These are phyloP conservation scores for Mycena metata DNA, from an alignment of 768 basidiomycete species.

Conservation along the genomic window DNA sequence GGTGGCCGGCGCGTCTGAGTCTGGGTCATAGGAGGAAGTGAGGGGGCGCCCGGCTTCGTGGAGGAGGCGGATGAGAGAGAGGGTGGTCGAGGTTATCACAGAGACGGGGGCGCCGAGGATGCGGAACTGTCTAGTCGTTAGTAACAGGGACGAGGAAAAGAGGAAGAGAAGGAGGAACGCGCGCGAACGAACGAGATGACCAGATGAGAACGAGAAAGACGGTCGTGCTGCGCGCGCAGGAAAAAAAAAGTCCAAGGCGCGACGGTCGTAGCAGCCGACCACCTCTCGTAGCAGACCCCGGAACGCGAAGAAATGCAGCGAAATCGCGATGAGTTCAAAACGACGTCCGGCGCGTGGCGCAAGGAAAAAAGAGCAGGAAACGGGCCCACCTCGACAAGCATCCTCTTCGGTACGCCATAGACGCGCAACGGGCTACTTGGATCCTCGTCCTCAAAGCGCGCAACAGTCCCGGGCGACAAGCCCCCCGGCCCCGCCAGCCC, in stretches of 20 bases:
- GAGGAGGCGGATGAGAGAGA: conserved; percentile 17
- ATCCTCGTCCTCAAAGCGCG: conserved; percentile 36
- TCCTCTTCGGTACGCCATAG: conserved; percentile 79
- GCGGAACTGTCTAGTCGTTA: conserved; percentile 64
- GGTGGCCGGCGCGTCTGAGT: conserved; percentile 6
- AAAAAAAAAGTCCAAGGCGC: no score
- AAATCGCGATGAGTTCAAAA: no score
- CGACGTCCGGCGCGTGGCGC: no score
- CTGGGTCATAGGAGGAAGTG: no score
- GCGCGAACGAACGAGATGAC: no score
- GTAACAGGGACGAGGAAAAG: no score
- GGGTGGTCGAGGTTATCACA: conserved; percentile 67
- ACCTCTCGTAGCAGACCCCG: no score
- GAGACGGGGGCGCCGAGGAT: conserved; percentile 80
- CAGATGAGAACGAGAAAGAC: no score
- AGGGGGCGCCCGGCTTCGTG: conserved; percentile 3
- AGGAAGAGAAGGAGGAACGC: no score
- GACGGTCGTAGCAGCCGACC: no score
- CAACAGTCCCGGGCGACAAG: conserved; percentile 45
- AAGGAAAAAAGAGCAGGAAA: conserved; percentile 22
- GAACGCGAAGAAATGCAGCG: no score
- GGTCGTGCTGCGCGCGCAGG: no score
- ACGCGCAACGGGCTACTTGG: conserved; percentile 57
- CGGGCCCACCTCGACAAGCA: conserved; percentile 75
- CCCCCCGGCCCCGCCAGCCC: conserved; percentile 40